These are phyloP conservation scores for Russula abietina DNA, from an alignment of 768 basidiomycete genomes.

Conservation along the genomic window DNA sequence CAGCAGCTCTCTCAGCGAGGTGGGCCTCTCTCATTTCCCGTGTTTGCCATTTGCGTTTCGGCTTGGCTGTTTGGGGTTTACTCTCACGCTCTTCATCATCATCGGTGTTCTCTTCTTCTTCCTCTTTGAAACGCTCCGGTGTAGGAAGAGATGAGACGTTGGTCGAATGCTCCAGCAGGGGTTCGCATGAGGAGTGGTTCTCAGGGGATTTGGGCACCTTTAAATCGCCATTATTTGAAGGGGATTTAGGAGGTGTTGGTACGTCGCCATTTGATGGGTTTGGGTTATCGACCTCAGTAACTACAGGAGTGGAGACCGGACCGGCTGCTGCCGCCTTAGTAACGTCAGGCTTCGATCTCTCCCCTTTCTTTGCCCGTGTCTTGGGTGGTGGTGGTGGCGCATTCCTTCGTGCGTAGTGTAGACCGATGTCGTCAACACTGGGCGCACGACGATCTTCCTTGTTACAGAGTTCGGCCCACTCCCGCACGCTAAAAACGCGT, in stretches of 20 bases:
- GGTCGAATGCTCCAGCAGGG: not conserved
- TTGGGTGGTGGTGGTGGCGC: conserved; percentile 34
- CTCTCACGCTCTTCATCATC: conserved; percentile 27
- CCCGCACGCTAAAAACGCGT: conserved; percentile 73
- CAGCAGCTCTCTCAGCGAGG: conserved; percentile 41
- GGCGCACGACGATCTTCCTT: conserved; percentile 71
- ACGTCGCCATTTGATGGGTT: not conserved
- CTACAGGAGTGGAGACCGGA: conserved; percentile 5
- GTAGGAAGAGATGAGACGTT: conserved; percentile 8
- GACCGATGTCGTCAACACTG: conserved; percentile 60
- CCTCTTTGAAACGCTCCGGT: conserved; percentile 24
- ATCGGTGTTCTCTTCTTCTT: conserved; percentile 23
- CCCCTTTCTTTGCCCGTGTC: conserved; percentile 39
- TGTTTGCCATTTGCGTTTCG: conserved; percentile 38
- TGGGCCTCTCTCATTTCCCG: conserved; percentile 44
- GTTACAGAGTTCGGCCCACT: conserved; percentile 76
- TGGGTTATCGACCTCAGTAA: not conserved
- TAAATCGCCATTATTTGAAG: not conserved
- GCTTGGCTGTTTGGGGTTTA: conserved; percentile 34
- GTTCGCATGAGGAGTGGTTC: not conserved
- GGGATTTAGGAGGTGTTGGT: conserved; percentile 6
- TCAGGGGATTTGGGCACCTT: not conserved
- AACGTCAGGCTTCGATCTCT: conserved; percentile 36
- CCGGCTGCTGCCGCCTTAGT: conserved; percentile 38
- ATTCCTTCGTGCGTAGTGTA: conserved; percentile 38